Base-by-base conservation (phyloP, 2,329 filamentous ascomycete genomes). In the Colletotrichum spinosum region DNA sequence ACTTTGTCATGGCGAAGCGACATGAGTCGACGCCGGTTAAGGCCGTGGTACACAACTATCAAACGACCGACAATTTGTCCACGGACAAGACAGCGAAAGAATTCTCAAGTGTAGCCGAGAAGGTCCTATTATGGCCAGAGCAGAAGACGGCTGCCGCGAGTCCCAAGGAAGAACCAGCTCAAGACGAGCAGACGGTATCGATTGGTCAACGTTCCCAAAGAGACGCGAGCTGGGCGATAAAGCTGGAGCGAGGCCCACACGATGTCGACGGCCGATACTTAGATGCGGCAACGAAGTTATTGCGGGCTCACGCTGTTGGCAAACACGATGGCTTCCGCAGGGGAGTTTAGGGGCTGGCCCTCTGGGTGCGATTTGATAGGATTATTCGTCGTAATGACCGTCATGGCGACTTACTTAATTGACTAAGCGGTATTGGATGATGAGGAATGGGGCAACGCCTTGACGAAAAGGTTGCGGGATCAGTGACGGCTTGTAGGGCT, bases 261-360 rank as follows among this genome's bases (percentile, higher is more conserved):
- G 25, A 25, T 25, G 1, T 52, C 8, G 38, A 66, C 17, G 63
- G 52, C 42, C 63, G 49, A 38, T 59, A 66, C 6, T 6, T 62
- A 10, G 48, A 57, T 17, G 59, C 58, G 9, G 63, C 63, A 17
- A 53, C 50, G 46, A 34, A 53, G 12, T 42, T 63, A 37, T 17
- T 66, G 33, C 58, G 41, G 13, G 58, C 52, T 33, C 63, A 66
- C 25, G 52, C 58, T 7, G 45, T 34, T 15, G 46, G 50, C 39
- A 62, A 53, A 45, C 58, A 38, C n/a, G 44, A 50, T 34, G 50
- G 25, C 25, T 50, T 54, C 37, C 56, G 44, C n/a, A 54, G 44
- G 33, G 15, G 53, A 7, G 56, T 46, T 54, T 42, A 42, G 25
- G 11, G 39, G 33, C 11, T 46, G 25, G 8, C 13, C 37, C 35